These are phyloP conservation scores for Reticulascus tulasneorum DNA, from an alignment of 2,329 filamentous ascomycete species.

Conservation along the genomic window DNA sequence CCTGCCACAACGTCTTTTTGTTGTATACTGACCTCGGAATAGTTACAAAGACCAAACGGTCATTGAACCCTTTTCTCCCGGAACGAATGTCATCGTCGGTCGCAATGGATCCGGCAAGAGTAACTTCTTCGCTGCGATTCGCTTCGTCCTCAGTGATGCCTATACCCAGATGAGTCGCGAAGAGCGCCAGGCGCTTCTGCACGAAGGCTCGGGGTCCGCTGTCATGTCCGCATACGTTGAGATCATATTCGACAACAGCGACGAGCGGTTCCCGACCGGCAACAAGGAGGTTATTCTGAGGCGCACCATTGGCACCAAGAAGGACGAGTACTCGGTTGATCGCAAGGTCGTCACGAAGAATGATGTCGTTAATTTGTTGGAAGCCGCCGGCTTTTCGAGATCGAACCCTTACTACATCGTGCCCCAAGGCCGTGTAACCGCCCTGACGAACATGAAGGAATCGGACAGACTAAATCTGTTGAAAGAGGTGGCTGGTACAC, in stretches of 20 bases:
- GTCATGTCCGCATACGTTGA: slow-evolving; percentile 99
- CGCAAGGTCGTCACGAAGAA: slow-evolving; percentile 93
- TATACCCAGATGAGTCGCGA: slow-evolving; percentile 95
- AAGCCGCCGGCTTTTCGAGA: slow-evolving; percentile 92
- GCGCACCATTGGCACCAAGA: slow-evolving; percentile 93
- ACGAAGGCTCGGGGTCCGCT: slow-evolving; percentile 94
- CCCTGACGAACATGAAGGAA: slow-evolving; percentile 98
- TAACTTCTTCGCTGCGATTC: slow-evolving; percentile 98
- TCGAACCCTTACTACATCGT: slow-evolving; percentile 99
- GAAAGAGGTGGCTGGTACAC: slow-evolving; percentile 97
- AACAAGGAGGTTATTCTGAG: slow-evolving; percentile 87
- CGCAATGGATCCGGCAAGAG: slow-evolving; percentile 99
- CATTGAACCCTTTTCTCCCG: slow-evolving; percentile 95
- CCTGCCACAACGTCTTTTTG: slow-evolving; percentile 4
- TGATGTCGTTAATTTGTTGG: slow-evolving; percentile 91
- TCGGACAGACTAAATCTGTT: slow-evolving; percentile 81
- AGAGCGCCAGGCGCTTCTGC: slow-evolving; percentile 91
- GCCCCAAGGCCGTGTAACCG: slow-evolving; percentile 91
- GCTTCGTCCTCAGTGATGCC: slow-evolving; percentile 95
- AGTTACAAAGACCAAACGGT: slow-evolving; percentile 99
- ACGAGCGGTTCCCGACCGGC: slow-evolving; percentile 90
- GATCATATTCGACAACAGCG: slow-evolving; percentile 96
- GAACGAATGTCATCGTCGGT: slow-evolving; percentile 97
- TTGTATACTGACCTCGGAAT: slow-evolving; percentile 17
- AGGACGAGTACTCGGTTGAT: slow-evolving; percentile 97